Evolutionary conservation across 1,284 basidiomycete genomes (phyloP), one percentile per base, ranked within the genome.

Genomic region (Peniophora sp.): DNA sequence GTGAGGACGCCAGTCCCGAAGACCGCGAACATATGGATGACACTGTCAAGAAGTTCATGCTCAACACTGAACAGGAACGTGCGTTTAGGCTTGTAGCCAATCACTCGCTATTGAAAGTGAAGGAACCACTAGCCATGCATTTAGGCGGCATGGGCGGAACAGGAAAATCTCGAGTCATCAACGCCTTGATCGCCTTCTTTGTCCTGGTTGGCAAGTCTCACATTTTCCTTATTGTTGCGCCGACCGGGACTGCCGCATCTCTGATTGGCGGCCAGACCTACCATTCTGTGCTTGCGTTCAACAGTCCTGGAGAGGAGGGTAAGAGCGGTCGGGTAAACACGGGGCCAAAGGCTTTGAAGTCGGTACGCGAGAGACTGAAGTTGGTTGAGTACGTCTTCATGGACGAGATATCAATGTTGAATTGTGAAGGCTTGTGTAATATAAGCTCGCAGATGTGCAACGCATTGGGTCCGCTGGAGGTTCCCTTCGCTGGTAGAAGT

Each of bases 141-240:
- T 27, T 72, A 1, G 67, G 63, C 3, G 69, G 69, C 0, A 67
- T 68, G 64, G 67, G 55, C 6, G 66, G 71, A 3, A 71, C 69
- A 15, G 70, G 72, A 2, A 74, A 76, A 57, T 65, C 68, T 5
- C 68, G 66, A 48, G 73, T 75, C 0, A 58, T 75, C 0, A 64
- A 68, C 23, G 67, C 69, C 0, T 17, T 70, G 0, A 60, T 55
- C 12, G 0, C 8, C n/a, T 68, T 68, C n/a, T 68, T 73, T 52
- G 39, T 48, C 8, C 2, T 18, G 11, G 41, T 57, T 24, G 54
- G 60, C 1, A 61, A 68, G 42, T 34, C 45, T 14, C 56, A 66
- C 47, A 24, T 60, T 22, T 65, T 69, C 39, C 32, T 62, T 0
- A 45, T 64, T 9, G 50, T 69, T 2, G 71, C 69, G 8, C 70